Percentiles rank a stretch among this genome's conserved stretches.
phyloP scores from a whole-genome alignment of 2,329 filamentous ascomycete genomes.

The Pestalotiopsis sp. region DNA sequence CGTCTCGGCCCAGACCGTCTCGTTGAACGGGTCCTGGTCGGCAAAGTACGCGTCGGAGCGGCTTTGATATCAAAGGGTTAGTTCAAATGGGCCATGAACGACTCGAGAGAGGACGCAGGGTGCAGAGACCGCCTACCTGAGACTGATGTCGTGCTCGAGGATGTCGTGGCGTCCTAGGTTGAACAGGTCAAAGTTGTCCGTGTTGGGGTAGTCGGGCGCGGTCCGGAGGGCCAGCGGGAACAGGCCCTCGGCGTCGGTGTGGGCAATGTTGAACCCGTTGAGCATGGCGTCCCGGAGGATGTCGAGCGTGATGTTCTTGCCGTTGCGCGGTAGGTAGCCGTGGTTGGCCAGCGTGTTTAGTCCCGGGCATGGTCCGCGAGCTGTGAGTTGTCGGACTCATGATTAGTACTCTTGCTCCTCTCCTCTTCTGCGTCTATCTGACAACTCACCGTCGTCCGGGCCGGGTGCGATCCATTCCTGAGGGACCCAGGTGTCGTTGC shows the following conservation, averaged over 20 bases:
- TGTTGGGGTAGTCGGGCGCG: conserved; percentile 19
- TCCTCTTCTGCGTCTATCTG: neutral
- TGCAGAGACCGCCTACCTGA: conserved; percentile 15
- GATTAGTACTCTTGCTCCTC: neutral
- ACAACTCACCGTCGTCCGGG: neutral
- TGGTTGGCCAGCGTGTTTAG: conserved; percentile 33
- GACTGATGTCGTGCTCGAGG: conserved; percentile 25
- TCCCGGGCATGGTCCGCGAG: conserved; percentile 29
- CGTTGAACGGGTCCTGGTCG: conserved; percentile 19
- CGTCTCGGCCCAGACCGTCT: conserved; percentile 22
- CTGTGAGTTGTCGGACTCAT: neutral
- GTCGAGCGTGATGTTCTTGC: conserved; percentile 19
- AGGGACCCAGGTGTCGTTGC: neutral
- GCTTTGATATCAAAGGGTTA: neutral
- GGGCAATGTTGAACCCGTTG: conserved; percentile 18
- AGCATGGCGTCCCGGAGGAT: conserved; percentile 17
- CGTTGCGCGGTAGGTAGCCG: conserved; percentile 28
- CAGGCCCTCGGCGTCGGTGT: conserved; percentile 6
- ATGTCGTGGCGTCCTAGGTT: conserved; percentile 22
- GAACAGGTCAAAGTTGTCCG: conserved; percentile 19
- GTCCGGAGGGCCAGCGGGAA: conserved; percentile 17
- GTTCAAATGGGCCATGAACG: too few relatives aligned
- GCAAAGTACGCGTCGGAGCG: conserved; percentile 21
- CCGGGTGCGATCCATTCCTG: neutral
- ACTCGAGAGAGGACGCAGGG: too few relatives aligned